A percentile compares a stretch with the other conserved stretches of the same genome.
Conservation (phyloP, 306 rosid species). For the Erythrophleum fordii region DNA sequence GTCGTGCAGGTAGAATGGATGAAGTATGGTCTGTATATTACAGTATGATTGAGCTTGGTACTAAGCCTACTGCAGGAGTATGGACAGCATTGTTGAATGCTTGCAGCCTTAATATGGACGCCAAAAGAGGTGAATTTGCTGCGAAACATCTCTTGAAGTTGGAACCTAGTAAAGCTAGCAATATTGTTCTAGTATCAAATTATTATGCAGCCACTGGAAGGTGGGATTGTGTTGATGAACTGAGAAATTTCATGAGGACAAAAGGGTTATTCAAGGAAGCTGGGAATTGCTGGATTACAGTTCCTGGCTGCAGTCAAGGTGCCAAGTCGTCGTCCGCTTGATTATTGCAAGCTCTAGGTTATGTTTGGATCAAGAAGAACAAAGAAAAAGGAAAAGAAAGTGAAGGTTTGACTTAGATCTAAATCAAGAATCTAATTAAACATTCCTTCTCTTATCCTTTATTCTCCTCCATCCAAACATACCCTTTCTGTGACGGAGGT, state of each 20-base stretch:
- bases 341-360: conserved; percentile 17
- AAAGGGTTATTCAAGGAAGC: conserved; percentile 66
- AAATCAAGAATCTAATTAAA: too few species aligned
- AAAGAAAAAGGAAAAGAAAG: neutral
- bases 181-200: conserved; percentile 45
- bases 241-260: conserved; percentile 54
- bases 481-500: neutral
- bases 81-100: conserved; percentile 57
- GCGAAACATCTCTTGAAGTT: conserved; percentile 42
- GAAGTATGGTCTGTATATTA: conserved; percentile 54
- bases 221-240: conserved; percentile 64
- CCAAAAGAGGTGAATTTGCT: conserved; percentile 45
- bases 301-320: conserved; percentile 33
- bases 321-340: conserved; percentile 26
- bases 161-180: conserved; percentile 46
- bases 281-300: conserved; percentile 62
- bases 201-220: conserved; percentile 64
- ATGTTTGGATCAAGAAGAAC: neutral
- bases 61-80: conserved; percentile 42
- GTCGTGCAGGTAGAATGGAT: conserved; percentile 62
- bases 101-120: conserved; percentile 44
- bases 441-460: neutral
- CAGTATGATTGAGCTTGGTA: conserved; percentile 45
- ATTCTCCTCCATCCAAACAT: neutral
- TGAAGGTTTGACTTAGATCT: neutral